A percentile compares a stretch with the other conserved stretches of the same genome.
phyloP scores from a whole-genome alignment of 495 filamentous ascomycete genomes.

The Podospora appendiculata region DNA sequence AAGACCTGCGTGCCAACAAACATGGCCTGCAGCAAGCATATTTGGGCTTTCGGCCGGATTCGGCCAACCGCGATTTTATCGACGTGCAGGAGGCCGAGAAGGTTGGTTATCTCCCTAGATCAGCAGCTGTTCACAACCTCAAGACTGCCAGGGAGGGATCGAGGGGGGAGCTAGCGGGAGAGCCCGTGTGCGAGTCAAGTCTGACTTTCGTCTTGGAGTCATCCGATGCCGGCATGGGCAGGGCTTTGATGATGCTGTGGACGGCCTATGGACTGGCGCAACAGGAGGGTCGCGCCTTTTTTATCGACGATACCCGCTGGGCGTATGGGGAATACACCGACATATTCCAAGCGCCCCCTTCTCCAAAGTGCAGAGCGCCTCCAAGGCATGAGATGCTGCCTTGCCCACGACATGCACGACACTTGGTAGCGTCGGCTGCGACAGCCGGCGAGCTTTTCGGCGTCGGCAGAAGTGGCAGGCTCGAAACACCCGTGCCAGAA shows the following conservation, averaged over 20 bases:
- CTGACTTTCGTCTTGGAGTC: slow-evolving; percentile 67
- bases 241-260: slow-evolving; percentile 64
- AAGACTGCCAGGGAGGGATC: slow-evolving; percentile 14
- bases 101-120: slow-evolving; percentile 44
- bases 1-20: slow-evolving; percentile 33
- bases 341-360: slow-evolving; percentile 56
- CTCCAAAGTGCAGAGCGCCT: slow-evolving; percentile 50
- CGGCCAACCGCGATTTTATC: slow-evolving; percentile 54
- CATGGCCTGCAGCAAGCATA: slow-evolving; percentile 31
- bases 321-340: slow-evolving; percentile 61
- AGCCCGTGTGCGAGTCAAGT: slow-evolving; percentile 51
- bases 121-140: slow-evolving; percentile 6
- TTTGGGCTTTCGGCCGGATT: slow-evolving; percentile 48
- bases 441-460: slow-evolving; percentile 47
- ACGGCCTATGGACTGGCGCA: slow-evolving; percentile 66
- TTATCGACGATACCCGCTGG: slow-evolving; percentile 71
- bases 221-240: slow-evolving; percentile 58
- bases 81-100: slow-evolving; percentile 58
- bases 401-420: slow-evolving; percentile 59
- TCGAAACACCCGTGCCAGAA: neutral
- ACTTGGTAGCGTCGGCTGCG: slow-evolving; percentile 60
- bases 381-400: slow-evolving; percentile 57
- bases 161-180: slow-evolving; percentile 24
- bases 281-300: slow-evolving; percentile 61
- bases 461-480: too few species aligned